phyloP scores from a whole-genome alignment of 1,284 basidiomycete genomes.

The Fomes fomentarius region DNA sequence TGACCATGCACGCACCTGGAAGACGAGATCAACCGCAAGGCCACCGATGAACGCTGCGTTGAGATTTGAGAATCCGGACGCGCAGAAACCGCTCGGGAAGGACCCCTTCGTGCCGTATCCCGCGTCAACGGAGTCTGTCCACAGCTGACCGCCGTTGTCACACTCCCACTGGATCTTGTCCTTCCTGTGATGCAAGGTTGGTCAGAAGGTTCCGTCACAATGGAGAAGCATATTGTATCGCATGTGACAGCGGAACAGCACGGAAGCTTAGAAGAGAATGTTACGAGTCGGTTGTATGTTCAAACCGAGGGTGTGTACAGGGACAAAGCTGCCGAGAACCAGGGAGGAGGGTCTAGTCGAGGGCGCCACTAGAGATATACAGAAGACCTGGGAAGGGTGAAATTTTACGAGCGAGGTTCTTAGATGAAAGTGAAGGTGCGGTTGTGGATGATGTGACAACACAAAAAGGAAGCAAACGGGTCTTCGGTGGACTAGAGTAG shows the following conservation, averaged over 20 bases:
- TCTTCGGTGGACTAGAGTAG: constrained; percentile 17
- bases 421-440: constrained; percentile 18
- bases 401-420: constrained; percentile 14
- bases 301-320: no score
- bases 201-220: not conserved
- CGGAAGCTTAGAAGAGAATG: no score
- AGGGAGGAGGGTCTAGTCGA: constrained; percentile 12
- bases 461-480: constrained; percentile 5
- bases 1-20: constrained; percentile 52
- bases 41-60: constrained; percentile 71
- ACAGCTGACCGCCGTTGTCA: constrained; percentile 71
- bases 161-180: constrained; percentile 79
- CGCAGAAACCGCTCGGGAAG: constrained; percentile 66
- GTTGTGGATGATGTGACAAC: constrained; percentile 6
- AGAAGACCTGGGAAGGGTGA: constrained; percentile 10
- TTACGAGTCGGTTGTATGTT: no score
- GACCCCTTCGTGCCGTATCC: constrained; percentile 43
- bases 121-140: constrained; percentile 53
- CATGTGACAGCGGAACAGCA: constrained; percentile 2
- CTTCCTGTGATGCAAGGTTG: constrained; percentile 46
- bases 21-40: constrained; percentile 67
- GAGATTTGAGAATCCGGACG: constrained; percentile 63
- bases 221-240: not conserved
- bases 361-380: constrained; percentile 18
- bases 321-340: not conserved